These are phyloP conservation scores for Saccharomycopsis schoenii DNA, from an alignment of 805 yeast species.

Conservation along the genomic window DNA sequence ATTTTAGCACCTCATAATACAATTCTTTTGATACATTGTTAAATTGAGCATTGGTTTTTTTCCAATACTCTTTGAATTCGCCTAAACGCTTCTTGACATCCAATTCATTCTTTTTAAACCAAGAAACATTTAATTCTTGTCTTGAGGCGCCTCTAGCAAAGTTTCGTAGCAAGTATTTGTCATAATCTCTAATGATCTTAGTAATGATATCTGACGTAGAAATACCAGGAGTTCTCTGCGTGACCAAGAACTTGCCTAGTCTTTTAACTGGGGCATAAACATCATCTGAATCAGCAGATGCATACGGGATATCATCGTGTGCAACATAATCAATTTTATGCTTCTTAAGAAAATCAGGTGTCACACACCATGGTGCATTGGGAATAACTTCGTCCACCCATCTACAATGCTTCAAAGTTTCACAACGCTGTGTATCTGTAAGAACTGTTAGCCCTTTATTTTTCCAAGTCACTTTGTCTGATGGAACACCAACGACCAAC, in stretches of 20 bases:
- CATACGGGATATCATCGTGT: slow-evolving; percentile 95
- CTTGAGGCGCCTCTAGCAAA: slow-evolving; percentile 97
- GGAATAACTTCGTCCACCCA: slow-evolving; percentile 98
- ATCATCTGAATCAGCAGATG: slow-evolving; percentile 80
- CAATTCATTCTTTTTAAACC: slow-evolving; percentile 95
- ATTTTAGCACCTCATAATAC: slow-evolving; percentile 76
- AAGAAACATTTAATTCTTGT: slow-evolving; percentile 90
- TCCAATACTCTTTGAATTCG: slow-evolving; percentile 82
- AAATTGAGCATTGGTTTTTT: slow-evolving; percentile 55
- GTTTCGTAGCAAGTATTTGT: slow-evolving; percentile 91
- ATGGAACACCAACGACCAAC: slow-evolving; percentile 85
- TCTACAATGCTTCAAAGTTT: slow-evolving; percentile 82
- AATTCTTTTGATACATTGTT: slow-evolving; percentile 72
- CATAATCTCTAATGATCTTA: slow-evolving; percentile 89
- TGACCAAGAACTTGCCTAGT: slow-evolving; percentile 81
- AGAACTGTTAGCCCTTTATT: slow-evolving; percentile 90
- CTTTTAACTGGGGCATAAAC: slow-evolving; percentile 89
- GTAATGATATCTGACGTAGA: slow-evolving; percentile 95
- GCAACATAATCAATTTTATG: slow-evolving; percentile 94
- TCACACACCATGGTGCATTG: slow-evolving; percentile 92
- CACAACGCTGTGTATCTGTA: slow-evolving; percentile 79
- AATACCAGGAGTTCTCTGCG: slow-evolving; percentile 95
- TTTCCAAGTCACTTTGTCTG: slow-evolving; percentile 83
- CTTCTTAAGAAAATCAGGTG: slow-evolving; percentile 63
- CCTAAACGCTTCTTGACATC: slow-evolving; percentile 85